Evolutionary conservation across 225 moss, liverwort and hornwort species (phyloP).

Genomic region (Climacium dendroides): DNA sequence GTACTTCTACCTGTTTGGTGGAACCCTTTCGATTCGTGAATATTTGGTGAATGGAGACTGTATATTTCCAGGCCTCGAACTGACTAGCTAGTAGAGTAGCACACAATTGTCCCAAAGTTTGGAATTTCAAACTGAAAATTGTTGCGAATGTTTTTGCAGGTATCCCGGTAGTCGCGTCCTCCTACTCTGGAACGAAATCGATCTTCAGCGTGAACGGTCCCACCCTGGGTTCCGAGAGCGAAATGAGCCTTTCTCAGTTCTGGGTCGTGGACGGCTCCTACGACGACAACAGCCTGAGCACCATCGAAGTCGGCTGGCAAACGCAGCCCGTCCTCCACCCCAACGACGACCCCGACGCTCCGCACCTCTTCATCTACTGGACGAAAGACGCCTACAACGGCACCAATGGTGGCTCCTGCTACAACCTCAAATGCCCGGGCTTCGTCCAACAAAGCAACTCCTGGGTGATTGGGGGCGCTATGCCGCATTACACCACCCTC

Average conservation of each 20-base stretch:
- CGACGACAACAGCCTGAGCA: no score
- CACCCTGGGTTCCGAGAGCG: background rate
- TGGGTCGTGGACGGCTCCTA: slow-evolving; percentile 1
- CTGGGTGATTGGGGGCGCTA: no score
- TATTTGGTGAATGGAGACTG: background rate
- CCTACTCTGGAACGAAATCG: background rate
- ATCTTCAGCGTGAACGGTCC: slow-evolving; percentile 7
- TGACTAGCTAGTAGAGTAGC: background rate
- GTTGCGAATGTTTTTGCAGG: background rate
- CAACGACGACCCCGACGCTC: no score
- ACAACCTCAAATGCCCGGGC: no score
- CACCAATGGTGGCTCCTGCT: no score
- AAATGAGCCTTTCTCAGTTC: slow-evolving; percentile 6
- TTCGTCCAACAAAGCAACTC: no score
- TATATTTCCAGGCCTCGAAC: background rate
- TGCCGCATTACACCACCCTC: no score
- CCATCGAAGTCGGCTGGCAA: no score
- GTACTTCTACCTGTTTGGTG: background rate
- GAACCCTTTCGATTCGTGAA: background rate
- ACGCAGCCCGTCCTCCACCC: no score
- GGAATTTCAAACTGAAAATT: background rate
- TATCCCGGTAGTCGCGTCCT: background rate
- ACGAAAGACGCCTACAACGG: no score
- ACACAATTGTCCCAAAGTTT: background rate
- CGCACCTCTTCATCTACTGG: no score